Evolutionary conservation across 1,284 basidiomycete genomes (phyloP), one percentile per base, ranked within the genome.

Genomic region (Mrakiaceae sp.): DNA sequence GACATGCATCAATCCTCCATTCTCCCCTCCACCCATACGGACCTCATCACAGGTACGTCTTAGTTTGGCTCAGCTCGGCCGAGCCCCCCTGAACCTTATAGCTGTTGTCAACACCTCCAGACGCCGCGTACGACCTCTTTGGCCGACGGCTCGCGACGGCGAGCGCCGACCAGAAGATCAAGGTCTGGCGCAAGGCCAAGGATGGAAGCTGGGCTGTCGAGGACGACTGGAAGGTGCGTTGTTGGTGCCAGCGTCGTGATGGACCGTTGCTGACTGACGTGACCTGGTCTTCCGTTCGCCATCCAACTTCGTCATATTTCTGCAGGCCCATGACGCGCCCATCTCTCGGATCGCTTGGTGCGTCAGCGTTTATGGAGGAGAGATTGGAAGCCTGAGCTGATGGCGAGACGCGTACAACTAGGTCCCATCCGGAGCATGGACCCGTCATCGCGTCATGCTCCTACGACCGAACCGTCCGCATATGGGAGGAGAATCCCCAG

Each of bases 391-490:
- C 27, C 27, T 27, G 27, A 27, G 27, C 27, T 27, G 27, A 27
- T 27, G 27, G 27, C 27, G 27, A 27, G 27, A 27, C 27, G 27
- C 27, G 27, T 2, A 27, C 27, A 27, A 27, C 27, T 63, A 95
- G 90, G 86, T 88, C 89, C 2, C 90, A 93, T 72, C 90, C 92
- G 5, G 85, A 92, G 73, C 91, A 90, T 69, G 91, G 90, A 9
- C 83, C 84, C 1, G 82, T 95, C 63, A 79, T 95, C 63, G 90
- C 90, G 0, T 90, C 87, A 0, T 83, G 84, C 5, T 90, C 87
- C 1, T 90, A 90, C 71, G 92, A 96, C 75, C 83, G 91, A 14
- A 88, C 87, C 0, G 87, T 91, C 64, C 87, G 92, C 75, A 82
- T 95, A 16, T 95, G 90, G 90, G 90, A 93, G 73, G 87, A 89